Evolutionary conservation across 2,329 filamentous ascomycete species (phyloP), one percentile per base, ranked within the genome.

Genomic region (Colletotrichum viniferum): DNA sequence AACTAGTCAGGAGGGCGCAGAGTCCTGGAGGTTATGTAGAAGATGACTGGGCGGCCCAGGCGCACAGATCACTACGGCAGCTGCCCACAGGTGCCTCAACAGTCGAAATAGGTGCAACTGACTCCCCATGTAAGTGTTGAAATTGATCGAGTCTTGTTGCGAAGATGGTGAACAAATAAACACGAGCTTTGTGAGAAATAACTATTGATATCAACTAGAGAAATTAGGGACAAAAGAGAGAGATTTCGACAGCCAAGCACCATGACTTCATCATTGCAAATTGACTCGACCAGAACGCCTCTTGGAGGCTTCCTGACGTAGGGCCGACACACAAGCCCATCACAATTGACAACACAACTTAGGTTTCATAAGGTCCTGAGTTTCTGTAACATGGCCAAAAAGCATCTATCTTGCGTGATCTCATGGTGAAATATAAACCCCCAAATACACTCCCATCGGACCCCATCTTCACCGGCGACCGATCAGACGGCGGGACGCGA

Each of bases 321-420:
- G 10, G n/a, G 43, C n/a, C n/a, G 4, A 21, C 5, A 7, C 18
- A 21, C n/a, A 52, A 52, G n/a, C n/a, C 6, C 43, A 13, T 13
- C 6, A 13, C n/a, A 21, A 1, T 1, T 13, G 10, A 21, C 43
- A 24, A 13, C 5, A 13, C 4, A 6, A 13, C 0, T 52, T n/a
- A n/a, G n/a, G n/a, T n/a, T 13, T 52, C n/a, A 24, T 7, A 21
- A 52, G 4, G 3, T 24, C 10, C 10, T 7, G n/a, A 3, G 43
- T 13, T 4, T 3, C n/a, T 52, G n/a, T 13, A 4, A 3, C n/a
- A 7, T 21, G 43, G 43, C n/a, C n/a, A 52, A 7, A 21, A 13
- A 52, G 43, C n/a, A 52, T 24, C n/a, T 5, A 0, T 7, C 13
- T 3, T n/a, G 38, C 9, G 38, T n/a, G 5, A 43, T 43, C n/a